A percentile compares a stretch with the other conserved stretches of the same genome.
These are phyloP conservation scores for Colletotrichum liriopes DNA, from an alignment of 2,329 filamentous ascomycete species.

Conservation along the genomic window DNA sequence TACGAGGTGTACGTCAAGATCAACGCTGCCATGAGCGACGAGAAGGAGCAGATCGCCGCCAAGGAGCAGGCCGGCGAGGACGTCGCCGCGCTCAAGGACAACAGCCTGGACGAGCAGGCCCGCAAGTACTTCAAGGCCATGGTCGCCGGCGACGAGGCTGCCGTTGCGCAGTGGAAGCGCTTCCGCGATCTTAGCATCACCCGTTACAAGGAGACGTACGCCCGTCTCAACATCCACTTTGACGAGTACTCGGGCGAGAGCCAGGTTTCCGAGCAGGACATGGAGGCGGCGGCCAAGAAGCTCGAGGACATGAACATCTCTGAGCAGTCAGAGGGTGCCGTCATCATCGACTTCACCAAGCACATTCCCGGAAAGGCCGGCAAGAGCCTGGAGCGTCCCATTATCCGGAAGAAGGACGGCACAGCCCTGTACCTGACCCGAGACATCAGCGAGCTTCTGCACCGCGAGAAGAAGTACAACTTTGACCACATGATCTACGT, in stretches of 20 bases:
- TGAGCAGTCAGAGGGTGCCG: slow-evolving; percentile 80
- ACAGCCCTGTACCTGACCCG: slow-evolving; percentile 85
- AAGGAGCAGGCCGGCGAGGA: slow-evolving; percentile 69
- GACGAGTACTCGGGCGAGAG: slow-evolving; percentile 84
- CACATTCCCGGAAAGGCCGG: slow-evolving; percentile 76
- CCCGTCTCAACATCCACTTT: slow-evolving; percentile 79
- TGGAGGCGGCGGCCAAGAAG: slow-evolving; percentile 74
- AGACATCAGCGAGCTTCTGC: slow-evolving; percentile 82
- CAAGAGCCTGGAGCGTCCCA: slow-evolving; percentile 79
- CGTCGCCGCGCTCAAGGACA: slow-evolving; percentile 63
- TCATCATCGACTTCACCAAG: slow-evolving; percentile 80
- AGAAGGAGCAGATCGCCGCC: slow-evolving; percentile 77
- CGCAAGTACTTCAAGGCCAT: slow-evolving; percentile 81
- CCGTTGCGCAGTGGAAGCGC: slow-evolving; percentile 74
- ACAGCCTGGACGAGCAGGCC: slow-evolving; percentile 80
- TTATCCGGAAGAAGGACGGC: slow-evolving; percentile 81
- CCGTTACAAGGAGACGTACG: slow-evolving; percentile 78
- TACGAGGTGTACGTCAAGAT: slow-evolving; percentile 88
- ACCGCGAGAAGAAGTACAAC: slow-evolving; percentile 68
- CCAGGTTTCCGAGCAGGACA: slow-evolving; percentile 77
- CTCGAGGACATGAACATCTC: slow-evolving; percentile 77
- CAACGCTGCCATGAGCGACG: slow-evolving; percentile 75
- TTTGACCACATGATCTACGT: slow-evolving; percentile 85
- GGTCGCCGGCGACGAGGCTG: slow-evolving; percentile 76
- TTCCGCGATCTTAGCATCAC: slow-evolving; percentile 79